phyloP scores from a whole-genome alignment of 2,329 filamentous ascomycete genomes.

The Talaromyces sp. region DNA sequence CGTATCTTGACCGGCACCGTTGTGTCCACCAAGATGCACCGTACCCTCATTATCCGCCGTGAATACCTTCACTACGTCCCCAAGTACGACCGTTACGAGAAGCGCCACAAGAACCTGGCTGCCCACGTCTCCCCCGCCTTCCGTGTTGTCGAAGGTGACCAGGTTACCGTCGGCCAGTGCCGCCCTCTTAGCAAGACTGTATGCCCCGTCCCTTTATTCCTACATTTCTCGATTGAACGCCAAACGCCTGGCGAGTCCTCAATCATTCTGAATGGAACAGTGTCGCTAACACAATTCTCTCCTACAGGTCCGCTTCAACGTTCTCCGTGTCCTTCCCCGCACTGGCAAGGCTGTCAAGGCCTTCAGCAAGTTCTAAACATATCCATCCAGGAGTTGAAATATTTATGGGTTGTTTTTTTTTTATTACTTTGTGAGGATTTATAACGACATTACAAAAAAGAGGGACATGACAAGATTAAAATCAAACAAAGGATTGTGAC shows the following conservation, averaged over 20 bases:
- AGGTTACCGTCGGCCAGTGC: constrained; percentile 99
- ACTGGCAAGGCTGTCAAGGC: constrained; percentile 96
- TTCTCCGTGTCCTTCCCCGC: constrained; percentile 95
- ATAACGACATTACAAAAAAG: not conserved
- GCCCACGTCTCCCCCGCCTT: constrained; percentile 99
- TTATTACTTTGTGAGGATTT: not conserved
- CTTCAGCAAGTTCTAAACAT: constrained; percentile 93
- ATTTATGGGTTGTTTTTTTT: constrained; percentile 7
- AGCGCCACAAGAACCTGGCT: constrained; percentile 99
- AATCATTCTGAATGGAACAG: not conserved
- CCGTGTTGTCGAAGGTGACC: constrained; percentile 99
- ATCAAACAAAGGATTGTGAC: not conserved
- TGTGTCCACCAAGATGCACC: constrained; percentile 99
- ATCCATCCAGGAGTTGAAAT: not conserved
- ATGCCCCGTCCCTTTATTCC: constrained; percentile 43
- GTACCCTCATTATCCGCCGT: constrained; percentile 97
- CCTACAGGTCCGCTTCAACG: constrained; percentile 91
- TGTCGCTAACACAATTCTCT: not conserved
- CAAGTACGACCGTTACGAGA: constrained; percentile 99
- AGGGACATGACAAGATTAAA: not conserved
- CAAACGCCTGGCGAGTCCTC: not conserved
- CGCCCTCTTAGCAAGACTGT: constrained; percentile 99
- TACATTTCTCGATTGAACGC: not conserved
- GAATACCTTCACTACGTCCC: constrained; percentile 99
- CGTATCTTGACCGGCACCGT: constrained; percentile 99